Evolutionary conservation across 83 land plant species (phyloP).

Genomic region (Picea mariana): DNA sequence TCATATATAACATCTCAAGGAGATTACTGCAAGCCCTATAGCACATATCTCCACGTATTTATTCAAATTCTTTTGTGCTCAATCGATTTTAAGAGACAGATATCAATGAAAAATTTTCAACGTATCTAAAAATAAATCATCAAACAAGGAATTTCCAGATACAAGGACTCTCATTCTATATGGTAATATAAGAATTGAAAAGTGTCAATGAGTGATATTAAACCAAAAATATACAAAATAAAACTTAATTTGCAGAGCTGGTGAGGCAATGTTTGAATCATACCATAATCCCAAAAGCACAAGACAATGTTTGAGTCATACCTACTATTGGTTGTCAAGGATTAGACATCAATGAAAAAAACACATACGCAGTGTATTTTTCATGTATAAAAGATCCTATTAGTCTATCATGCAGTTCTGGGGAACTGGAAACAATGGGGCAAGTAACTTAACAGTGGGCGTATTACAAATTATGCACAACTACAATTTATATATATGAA

Average conservation of each 20-base stretch:
- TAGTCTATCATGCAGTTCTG: background rate
- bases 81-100: too few relatives aligned
- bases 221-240: too few relatives aligned
- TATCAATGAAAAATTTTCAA: too few relatives aligned
- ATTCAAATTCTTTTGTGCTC: too few relatives aligned
- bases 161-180: too few relatives aligned
- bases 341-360: slow-evolving; percentile 8
- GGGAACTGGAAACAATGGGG: background rate
- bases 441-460: background rate
- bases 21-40: background rate
- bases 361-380: background rate
- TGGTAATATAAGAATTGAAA: too few relatives aligned
- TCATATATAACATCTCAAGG: background rate
- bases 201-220: too few relatives aligned
- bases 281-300: background rate
- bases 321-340: background rate
- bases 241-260: background rate
- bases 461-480: too few relatives aligned
- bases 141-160: too few relatives aligned
- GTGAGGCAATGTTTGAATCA: background rate
- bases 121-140: too few relatives aligned
- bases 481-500: background rate
- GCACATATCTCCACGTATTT: too few relatives aligned
- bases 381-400: background rate
- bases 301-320: background rate